phyloP scores from a whole-genome alignment of 305 asterid genomes.

The Euphrasia arctica region DNA sequence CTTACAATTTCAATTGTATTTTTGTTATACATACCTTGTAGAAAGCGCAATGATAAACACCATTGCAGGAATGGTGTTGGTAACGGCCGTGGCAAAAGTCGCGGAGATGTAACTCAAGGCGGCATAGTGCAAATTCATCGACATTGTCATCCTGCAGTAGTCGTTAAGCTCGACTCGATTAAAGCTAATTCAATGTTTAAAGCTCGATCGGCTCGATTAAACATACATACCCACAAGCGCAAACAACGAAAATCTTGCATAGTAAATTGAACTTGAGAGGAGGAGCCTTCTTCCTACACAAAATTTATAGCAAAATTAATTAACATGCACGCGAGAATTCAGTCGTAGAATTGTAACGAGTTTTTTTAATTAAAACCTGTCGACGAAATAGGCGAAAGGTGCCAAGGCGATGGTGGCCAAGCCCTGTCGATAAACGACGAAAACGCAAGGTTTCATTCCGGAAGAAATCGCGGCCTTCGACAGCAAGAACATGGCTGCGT shows the following conservation, averaged over 20 bases:
- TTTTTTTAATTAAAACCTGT: slow-evolving; percentile 32
- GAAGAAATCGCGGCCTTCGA: slow-evolving; percentile 49
- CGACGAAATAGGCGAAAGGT: slow-evolving; percentile 57
- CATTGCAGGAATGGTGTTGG: slow-evolving; percentile 45
- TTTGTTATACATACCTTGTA: slow-evolving; percentile 37
- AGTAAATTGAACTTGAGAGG: slow-evolving; percentile 35
- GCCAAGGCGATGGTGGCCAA: slow-evolving; percentile 49
- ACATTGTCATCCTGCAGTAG: slow-evolving; percentile 34
- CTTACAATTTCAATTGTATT: not conserved
- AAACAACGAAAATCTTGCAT: slow-evolving; percentile 43
- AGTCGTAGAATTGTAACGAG: not conserved
- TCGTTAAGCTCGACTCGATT: not conserved
- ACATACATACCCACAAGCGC: slow-evolving; percentile 46
- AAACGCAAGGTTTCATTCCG: slow-evolving; percentile 52
- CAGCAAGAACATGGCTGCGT: slow-evolving; percentile 49
- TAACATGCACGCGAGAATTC: not conserved
- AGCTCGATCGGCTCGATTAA: not conserved
- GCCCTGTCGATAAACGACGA: slow-evolving; percentile 62
- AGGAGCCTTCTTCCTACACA: slow-evolving; percentile 35
- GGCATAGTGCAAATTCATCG: slow-evolving; percentile 38
- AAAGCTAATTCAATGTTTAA: not conserved
- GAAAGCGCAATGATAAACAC: slow-evolving; percentile 55
- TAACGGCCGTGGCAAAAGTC: slow-evolving; percentile 47
- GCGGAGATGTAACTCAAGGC: slow-evolving; percentile 45
- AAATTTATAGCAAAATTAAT: too few species aligned